Evolutionary conservation across 2,329 filamentous ascomycete genomes (phyloP).

Genomic region (Venturiaceae sp.): DNA sequence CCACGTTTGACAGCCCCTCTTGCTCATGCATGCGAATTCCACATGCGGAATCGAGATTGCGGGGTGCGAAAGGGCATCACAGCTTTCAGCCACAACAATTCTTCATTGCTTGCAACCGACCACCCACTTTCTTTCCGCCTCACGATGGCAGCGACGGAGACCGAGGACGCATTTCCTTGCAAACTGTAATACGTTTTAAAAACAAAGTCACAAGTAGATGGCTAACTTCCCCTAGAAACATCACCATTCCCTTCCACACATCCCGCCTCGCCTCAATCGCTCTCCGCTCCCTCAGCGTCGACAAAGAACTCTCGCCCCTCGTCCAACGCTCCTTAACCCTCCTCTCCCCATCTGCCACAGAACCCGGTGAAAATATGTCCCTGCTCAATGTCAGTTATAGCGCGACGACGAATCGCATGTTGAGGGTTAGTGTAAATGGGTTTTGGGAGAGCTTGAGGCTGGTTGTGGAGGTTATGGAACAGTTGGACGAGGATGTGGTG

Average conservation of each 20-base stretch:
- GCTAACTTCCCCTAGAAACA: no score
- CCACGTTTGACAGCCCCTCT: not conserved
- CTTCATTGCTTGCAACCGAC: not conserved
- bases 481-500: constrained; percentile 77
- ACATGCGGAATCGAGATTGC: not conserved
- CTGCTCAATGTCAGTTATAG: constrained; percentile 67
- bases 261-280: constrained; percentile 68
- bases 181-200: not conserved
- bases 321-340: constrained; percentile 65
- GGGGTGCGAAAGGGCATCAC: not conserved
- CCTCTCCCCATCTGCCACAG: constrained; percentile 13
- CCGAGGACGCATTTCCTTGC: constrained; percentile 3
- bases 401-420: constrained; percentile 91
- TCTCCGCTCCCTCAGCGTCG: constrained; percentile 67
- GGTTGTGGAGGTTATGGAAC: constrained; percentile 80
- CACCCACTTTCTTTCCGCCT: not conserved
- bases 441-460: constrained; percentile 87
- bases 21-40: not conserved
- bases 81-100: not conserved
- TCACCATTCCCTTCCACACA: constrained; percentile 61
- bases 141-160: not conserved
- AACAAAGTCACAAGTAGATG: not conserved
- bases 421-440: constrained; percentile 89
- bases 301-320: constrained; percentile 78
- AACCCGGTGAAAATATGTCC: not conserved